Evolutionary conservation across 345 rosid genomes (phyloP).

Genomic region (Populus euphratica): DNA sequence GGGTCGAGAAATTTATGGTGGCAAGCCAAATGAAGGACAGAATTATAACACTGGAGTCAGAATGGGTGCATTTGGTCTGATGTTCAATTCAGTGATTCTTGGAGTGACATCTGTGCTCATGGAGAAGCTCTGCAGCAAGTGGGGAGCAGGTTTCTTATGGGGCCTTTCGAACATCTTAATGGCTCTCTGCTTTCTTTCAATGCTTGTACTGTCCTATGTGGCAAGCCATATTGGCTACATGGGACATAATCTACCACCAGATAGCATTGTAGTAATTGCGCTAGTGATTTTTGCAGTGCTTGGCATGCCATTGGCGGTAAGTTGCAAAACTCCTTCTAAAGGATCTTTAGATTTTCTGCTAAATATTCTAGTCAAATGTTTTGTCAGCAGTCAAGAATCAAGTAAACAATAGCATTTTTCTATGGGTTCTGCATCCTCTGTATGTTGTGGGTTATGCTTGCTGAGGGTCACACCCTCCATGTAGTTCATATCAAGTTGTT

Average conservation of each 20-base stretch:
- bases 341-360: slow-evolving; percentile 4
- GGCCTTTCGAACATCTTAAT: slow-evolving; percentile 77
- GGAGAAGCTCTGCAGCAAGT: slow-evolving; percentile 91
- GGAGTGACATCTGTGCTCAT: slow-evolving; percentile 89
- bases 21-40: slow-evolving; percentile 68
- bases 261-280: slow-evolving; percentile 67
- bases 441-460: not conserved
- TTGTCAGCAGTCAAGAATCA: not conserved
- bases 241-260: slow-evolving; percentile 63
- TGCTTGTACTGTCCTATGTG: slow-evolving; percentile 61
- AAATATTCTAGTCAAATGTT: not conserved
- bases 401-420: not conserved
- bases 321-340: slow-evolving; percentile 26
- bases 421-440: not conserved
- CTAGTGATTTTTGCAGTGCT: slow-evolving; percentile 61
- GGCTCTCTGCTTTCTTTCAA: slow-evolving; percentile 82
- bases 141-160: slow-evolving; percentile 96
- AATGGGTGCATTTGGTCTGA: slow-evolving; percentile 83
- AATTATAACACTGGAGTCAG: slow-evolving; percentile 73
- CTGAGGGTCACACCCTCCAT: not conserved
- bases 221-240: slow-evolving; percentile 52
- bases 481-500: slow-evolving; percentile 3
- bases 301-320: slow-evolving; percentile 90
- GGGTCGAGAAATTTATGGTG: slow-evolving; percentile 94
- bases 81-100: slow-evolving; percentile 84